phyloP scores from a whole-genome alignment of 2,329 filamentous ascomycete species.

The Amauroascus verrucosus region DNA sequence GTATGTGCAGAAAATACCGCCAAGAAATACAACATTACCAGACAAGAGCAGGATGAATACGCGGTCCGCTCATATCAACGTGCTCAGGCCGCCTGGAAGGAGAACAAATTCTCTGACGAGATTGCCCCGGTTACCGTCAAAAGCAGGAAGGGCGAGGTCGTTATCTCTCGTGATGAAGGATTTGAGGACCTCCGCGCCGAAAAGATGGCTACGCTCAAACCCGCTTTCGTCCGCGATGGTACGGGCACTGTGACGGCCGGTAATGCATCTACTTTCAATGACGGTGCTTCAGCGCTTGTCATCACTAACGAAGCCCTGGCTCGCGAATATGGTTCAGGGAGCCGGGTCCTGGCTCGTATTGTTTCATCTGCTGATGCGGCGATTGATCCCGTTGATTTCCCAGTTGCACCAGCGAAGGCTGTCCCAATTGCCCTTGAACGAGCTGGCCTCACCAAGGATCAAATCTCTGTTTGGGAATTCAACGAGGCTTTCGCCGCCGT shows the following conservation, averaged over 20 bases:
- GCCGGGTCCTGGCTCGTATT: constrained; percentile 76
- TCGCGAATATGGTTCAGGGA: constrained; percentile 64
- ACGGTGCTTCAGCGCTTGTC: constrained; percentile 84
- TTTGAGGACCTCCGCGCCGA: constrained; percentile 79
- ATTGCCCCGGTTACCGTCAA: constrained; percentile 80
- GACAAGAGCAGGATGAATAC: constrained; percentile 84
- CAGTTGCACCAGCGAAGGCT: constrained; percentile 80
- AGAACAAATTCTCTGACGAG: constrained; percentile 75
- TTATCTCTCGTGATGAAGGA: constrained; percentile 77
- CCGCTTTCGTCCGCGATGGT: constrained; percentile 77
- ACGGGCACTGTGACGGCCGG: constrained; percentile 87
- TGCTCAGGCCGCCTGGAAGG: constrained; percentile 80
- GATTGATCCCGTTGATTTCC: constrained; percentile 85
- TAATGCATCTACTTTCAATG: constrained; percentile 88
- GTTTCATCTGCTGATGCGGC: constrained; percentile 81
- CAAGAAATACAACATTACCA: constrained; percentile 69
- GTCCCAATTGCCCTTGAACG: constrained; percentile 81
- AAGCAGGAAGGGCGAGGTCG: constrained; percentile 67
- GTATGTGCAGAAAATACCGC: constrained; percentile 92
- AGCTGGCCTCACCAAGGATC: constrained; percentile 80
- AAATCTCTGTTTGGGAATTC: constrained; percentile 94
- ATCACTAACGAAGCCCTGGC: constrained; percentile 72
- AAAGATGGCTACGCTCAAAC: constrained; percentile 76
- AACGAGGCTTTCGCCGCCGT: constrained; percentile 97
- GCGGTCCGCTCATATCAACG: constrained; percentile 82